Conservation (phyloP, 225 moss, liverwort and hornwort species). For the Straminergon stramineum region DNA sequence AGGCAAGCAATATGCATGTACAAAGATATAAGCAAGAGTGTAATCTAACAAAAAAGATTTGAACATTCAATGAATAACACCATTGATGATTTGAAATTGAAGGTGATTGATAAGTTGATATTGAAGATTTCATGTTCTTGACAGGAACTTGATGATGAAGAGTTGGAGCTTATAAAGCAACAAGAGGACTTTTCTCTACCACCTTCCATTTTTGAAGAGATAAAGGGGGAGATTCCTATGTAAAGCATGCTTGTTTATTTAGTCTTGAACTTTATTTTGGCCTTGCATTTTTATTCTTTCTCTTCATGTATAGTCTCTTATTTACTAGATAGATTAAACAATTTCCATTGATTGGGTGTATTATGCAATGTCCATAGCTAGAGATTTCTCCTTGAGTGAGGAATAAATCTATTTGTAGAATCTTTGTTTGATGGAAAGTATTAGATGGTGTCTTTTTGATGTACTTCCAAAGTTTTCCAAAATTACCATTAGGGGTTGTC, state of each 20-base stretch:
- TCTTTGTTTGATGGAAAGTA: not conserved
- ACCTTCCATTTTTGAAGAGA: constrained; percentile 46
- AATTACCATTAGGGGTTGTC: not conserved
- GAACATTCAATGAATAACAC: not conserved
- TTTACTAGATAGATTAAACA: not conserved
- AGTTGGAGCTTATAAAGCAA: constrained; percentile 50
- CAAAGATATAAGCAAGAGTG: not conserved
- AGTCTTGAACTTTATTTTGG: not conserved
- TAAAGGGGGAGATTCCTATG: not conserved
- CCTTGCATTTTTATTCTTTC: not conserved
- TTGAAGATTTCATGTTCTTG: not conserved
- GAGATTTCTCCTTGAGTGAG: not conserved
- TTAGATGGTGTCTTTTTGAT: not conserved
- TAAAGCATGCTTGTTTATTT: not conserved
- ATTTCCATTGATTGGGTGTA: not conserved
- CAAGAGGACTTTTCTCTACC: constrained; percentile 76
- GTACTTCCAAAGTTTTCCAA: not conserved
- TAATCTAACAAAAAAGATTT: no score
- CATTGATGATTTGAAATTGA: not conserved
- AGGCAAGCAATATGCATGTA: not conserved
- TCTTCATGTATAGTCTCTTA: not conserved
- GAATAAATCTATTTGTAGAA: not conserved
- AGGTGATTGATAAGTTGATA: not conserved
- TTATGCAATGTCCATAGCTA: not conserved
- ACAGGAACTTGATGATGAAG: constrained; percentile 72